A percentile compares a stretch with the other conserved stretches of the same genome.
Conservation (phyloP, 2,329 filamentous ascomycete species). For the Dendrostoma leiphaemia region DNA sequence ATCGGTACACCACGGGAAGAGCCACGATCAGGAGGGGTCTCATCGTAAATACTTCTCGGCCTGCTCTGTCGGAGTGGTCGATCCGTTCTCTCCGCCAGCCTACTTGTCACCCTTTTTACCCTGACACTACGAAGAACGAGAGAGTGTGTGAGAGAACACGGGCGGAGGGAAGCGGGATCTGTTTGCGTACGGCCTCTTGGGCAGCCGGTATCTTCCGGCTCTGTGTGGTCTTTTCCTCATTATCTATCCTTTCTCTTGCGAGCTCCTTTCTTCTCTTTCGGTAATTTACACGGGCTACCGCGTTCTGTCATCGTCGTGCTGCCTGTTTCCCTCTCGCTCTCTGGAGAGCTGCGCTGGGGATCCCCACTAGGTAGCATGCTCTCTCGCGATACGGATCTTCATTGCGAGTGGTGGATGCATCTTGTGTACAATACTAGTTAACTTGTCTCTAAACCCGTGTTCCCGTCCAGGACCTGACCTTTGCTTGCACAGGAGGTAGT, state of each 20-base stretch:
- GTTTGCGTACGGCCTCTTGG: conserved; percentile 16
- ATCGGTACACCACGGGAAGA: conserved; percentile 15
- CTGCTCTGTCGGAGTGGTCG: conserved; percentile 2
- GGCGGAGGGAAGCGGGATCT: conserved; percentile 2
- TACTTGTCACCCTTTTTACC: not conserved
- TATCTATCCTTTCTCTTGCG: conserved; percentile 17
- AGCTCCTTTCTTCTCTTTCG: conserved; percentile 16
- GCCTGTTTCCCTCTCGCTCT: conserved; percentile 9
- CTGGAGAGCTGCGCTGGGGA: conserved; percentile 8
- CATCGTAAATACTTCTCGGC: conserved; percentile 15
- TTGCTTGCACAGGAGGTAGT: not conserved
- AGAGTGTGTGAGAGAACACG: conserved; percentile 4
- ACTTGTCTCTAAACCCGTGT: conserved; percentile 12
- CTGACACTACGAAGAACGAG: conserved; percentile 1
- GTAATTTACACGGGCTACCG: conserved; percentile 19
- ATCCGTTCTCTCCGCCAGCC: not conserved
- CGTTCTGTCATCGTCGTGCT: conserved; percentile 12
- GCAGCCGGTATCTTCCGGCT: conserved; percentile 8
- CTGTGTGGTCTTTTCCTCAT: conserved; percentile 13
- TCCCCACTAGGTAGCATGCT: conserved; percentile 11
- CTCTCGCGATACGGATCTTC: conserved; percentile 11
- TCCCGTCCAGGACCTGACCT: not conserved
- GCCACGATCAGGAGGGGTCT: conserved; percentile 12
- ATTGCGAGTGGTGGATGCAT: conserved; percentile 16
- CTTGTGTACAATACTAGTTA: conserved; percentile 20